Conservation (phyloP, 1,284 basidiomycete genomes). For the Sporisorium scitamineum region DNA sequence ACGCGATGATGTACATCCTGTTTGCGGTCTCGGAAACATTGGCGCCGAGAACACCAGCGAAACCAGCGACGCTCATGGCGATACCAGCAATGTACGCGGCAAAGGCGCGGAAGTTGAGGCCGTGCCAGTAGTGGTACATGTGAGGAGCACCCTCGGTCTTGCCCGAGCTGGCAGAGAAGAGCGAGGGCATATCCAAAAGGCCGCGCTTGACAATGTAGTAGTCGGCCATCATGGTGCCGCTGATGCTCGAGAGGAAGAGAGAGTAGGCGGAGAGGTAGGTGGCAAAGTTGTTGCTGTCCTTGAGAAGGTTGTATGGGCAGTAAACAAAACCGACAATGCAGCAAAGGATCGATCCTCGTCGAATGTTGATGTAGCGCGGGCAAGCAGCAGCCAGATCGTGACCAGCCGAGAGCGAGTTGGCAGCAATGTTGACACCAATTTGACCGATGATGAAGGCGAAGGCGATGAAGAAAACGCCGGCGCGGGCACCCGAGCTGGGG, state of each 20-base stretch:
- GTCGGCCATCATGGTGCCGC: conserved; percentile 72
- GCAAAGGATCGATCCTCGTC: conserved; percentile 83
- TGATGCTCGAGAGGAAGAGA: conserved; percentile 69
- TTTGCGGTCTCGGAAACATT: conserved; percentile 56
- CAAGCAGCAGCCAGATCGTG: conserved; percentile 83
- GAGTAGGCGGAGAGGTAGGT: conserved; percentile 82
- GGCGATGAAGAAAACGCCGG: conserved; percentile 76
- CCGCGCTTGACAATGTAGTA: conserved; percentile 83
- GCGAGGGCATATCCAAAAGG: conserved; percentile 78
- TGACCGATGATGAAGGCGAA: conserved; percentile 80
- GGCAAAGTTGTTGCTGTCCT: conserved; percentile 81
- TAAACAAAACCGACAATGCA: conserved; percentile 81
- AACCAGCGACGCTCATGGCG: conserved; percentile 83
- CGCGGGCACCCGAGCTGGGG: conserved; percentile 72
- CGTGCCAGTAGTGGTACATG: conserved; percentile 81
- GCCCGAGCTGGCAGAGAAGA: conserved; percentile 73
- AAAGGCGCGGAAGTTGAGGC: conserved; percentile 77
- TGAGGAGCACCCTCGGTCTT: conserved; percentile 15
- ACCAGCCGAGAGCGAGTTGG: conserved; percentile 85
- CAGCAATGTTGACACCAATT: conserved; percentile 75
- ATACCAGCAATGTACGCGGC: conserved; percentile 81
- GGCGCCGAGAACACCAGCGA: conserved; percentile 71
- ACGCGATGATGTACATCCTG: conserved; percentile 69
- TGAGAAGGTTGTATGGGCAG: conserved; percentile 82
- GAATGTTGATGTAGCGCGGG: conserved; percentile 84